Evolutionary conservation across 306 rosid genomes (phyloP).

Genomic region (Prunus fruticosa): DNA sequence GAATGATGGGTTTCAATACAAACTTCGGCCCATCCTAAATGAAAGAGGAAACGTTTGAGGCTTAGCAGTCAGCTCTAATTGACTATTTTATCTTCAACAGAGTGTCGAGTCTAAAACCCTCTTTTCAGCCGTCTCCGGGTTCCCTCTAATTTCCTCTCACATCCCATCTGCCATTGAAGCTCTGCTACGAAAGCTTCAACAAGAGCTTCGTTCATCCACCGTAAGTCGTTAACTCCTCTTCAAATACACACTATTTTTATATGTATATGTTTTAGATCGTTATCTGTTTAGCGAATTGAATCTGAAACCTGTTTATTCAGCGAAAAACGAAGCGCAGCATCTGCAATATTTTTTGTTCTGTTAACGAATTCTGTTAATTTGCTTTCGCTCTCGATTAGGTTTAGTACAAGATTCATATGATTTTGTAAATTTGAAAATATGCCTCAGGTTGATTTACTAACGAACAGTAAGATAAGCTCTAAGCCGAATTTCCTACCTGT

Average conservation of each 20-base stretch:
- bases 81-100: not conserved
- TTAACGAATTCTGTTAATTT: not conserved
- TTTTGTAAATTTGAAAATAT: not conserved
- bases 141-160: not conserved
- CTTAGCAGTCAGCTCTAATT: not conserved
- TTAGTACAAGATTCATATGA: not conserved
- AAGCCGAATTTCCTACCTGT: not conserved
- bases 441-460: not conserved
- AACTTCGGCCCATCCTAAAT: not conserved
- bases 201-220: not conserved
- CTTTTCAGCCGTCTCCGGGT: not conserved
- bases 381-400: not conserved
- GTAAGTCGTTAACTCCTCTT: slow-evolving; percentile 1
- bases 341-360: too few relatives aligned
- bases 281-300: not conserved
- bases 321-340: not conserved
- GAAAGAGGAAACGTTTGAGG: not conserved
- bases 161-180: not conserved
- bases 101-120: not conserved
- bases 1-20: not conserved
- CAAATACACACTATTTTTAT: not conserved
- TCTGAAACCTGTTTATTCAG: not conserved
- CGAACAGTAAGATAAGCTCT: not conserved
- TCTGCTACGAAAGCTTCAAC: not conserved
- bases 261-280: not conserved